phyloP scores from a whole-genome alignment of 2,329 filamentous ascomycete genomes.

The Aspergillus pseudoterreus region DNA sequence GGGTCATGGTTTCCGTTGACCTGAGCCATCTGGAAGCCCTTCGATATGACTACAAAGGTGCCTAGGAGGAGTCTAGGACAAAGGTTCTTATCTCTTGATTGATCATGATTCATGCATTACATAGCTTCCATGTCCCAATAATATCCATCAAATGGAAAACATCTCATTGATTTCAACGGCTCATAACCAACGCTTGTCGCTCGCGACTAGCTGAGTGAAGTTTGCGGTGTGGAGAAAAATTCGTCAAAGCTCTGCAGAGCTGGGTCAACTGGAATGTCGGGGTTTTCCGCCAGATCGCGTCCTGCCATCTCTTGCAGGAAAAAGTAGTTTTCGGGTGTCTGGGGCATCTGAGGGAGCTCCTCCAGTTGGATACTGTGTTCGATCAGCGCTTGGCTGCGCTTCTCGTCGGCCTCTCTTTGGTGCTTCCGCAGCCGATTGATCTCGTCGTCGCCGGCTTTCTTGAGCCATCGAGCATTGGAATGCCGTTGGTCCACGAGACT shows the following conservation, averaged over 20 bases:
- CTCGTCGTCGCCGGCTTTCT: constrained; percentile 53
- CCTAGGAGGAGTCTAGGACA: constrained; percentile 16
- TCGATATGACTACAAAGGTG: constrained; percentile 42
- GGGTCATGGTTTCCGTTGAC: constrained; percentile 38
- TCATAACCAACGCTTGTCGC: too few relatives aligned
- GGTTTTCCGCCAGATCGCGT: constrained; percentile 12
- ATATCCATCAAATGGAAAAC: too few relatives aligned
- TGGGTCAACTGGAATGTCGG: constrained; percentile 43
- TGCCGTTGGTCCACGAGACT: constrained; percentile 84
- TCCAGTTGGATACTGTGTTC: constrained; percentile 42
- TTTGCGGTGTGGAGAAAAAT: constrained; percentile 13
- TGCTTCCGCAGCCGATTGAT: constrained; percentile 46
- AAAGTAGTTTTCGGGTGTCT: neutral
- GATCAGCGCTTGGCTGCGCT: constrained; percentile 44
- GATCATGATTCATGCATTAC: too few relatives aligned
- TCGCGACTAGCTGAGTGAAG: neutral
- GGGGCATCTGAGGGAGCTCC: constrained; percentile 8
- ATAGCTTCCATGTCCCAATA: too few relatives aligned
- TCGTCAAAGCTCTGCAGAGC: constrained; percentile 27
- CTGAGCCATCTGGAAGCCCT: constrained; percentile 35
- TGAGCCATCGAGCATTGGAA: constrained; percentile 83
- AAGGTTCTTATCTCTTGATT: too few relatives aligned
- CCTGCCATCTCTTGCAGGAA: neutral
- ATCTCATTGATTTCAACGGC: too few relatives aligned
- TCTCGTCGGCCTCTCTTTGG: constrained; percentile 54